Evolutionary conservation across 352 stramenopile genomes (phyloP), one percentile per base, ranked within the genome.

Genomic region (Phytophthora pluvialis): DNA sequence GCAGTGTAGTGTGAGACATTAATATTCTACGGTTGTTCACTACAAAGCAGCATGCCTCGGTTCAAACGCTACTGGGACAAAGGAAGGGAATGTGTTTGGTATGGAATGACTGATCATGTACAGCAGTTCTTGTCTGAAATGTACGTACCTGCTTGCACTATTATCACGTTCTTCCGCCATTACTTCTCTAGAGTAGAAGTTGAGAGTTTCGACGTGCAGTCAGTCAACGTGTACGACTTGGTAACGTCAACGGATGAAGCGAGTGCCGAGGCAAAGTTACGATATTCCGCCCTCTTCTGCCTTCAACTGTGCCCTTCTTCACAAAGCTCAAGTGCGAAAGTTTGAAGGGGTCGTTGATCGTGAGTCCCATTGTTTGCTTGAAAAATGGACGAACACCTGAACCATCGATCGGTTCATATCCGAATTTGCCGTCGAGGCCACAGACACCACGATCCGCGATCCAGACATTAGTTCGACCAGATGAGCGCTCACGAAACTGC

Each of bases 281-380:
- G 31, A 11, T 35, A n/a, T 13, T 2, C 35, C 11, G 4, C 42
- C 42, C 26, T 10, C 31, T 47, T 60, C 39, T 60, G 57, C 25
- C 46, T 40, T 4, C 29, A 65, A 47, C 38, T 53, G 39, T n/a
- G 21, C 46, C 21, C 9, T 47, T 47, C 38, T 25, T 40, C 32
- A 38, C 6, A 46, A 46, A 46, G 13, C 1, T 33, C n/a, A 25
- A 47, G 26, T 38, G 18, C 21, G 21, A 52, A 59, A 53, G 16
- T 66, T 66, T 66, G 36, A 53, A 39, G 10, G 13, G n/a, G 51
- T 58, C 29, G 45, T 58, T 56, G 35, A 65, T 65, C 46, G 57
- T 59, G 15, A n/a, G 33, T 38, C 26, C 36, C 29, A 42, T 15
- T 32, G 35, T 35, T n/a, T 45, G 18, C 10, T 42, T 44, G 21